These are phyloP conservation scores for Metschnikowia corniflorae DNA, from an alignment of 805 yeast genomes.

Conservation along the genomic window DNA sequence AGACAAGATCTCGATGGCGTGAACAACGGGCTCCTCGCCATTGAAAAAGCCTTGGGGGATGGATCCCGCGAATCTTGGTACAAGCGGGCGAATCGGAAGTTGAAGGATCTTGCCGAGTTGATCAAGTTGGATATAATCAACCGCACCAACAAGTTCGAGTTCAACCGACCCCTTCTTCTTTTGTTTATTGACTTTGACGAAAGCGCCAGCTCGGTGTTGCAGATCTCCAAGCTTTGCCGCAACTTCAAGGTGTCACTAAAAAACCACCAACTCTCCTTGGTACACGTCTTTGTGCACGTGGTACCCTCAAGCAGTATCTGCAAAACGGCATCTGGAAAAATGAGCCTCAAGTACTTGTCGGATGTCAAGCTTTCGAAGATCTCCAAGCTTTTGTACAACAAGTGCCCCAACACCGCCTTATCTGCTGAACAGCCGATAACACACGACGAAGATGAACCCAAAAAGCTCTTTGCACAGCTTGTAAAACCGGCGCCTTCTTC, in stretches of 20 bases:
- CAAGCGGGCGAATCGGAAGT: constrained; percentile 26
- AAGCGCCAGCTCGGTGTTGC: constrained; percentile 43
- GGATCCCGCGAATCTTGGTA: constrained; percentile 27
- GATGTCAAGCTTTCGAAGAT: constrained; percentile 39
- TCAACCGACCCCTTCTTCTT: constrained; percentile 47
- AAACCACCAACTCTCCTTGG: constrained; percentile 40
- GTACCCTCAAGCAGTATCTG: constrained; percentile 29
- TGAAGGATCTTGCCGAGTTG: constrained; percentile 33
- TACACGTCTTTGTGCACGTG: constrained; percentile 35
- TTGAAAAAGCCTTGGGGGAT: constrained; percentile 20
- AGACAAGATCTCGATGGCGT: constrained; percentile 29
- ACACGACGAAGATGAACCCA: constrained; percentile 7
- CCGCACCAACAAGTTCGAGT: constrained; percentile 39
- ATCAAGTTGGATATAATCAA: constrained; percentile 38
- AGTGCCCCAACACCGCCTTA: constrained; percentile 39
- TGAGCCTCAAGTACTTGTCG: constrained; percentile 26
- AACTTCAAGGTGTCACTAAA: constrained; percentile 39
- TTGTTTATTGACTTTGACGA: constrained; percentile 46
- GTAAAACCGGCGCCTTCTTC: constrained; percentile 37
- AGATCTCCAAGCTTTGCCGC: constrained; percentile 45
- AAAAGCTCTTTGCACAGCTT: constrained; percentile 28
- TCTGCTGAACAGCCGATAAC: constrained; percentile 2
- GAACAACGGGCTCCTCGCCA: constrained; percentile 26
- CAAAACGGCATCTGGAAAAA: constrained; percentile 16
- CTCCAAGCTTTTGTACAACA: constrained; percentile 55